A percentile compares a stretch with the other conserved stretches of the same genome.
Evolutionary conservation across 108 stramenopile genomes (phyloP).

Genomic region (Fragilariopsis cylindrus): DNA sequence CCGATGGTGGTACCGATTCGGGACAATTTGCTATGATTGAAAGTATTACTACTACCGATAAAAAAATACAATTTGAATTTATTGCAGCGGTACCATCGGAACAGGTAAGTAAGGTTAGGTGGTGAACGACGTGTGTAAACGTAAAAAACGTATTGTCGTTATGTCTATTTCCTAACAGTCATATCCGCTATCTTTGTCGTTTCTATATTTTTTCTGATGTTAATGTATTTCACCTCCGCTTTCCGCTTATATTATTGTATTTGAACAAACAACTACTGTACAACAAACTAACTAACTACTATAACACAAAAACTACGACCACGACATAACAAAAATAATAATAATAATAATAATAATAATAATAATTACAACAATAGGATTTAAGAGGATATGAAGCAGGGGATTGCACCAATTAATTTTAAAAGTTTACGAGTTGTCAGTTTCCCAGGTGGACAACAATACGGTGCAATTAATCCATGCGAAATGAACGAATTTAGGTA

Average conservation of each 20-base stretch:
- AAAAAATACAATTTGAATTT: constrained; percentile 80
- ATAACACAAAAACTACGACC: background rate
- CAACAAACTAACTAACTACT: background rate
- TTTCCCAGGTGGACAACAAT: constrained; percentile 92
- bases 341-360: too few species aligned
- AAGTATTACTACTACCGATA: constrained; percentile 59
- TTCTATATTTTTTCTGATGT: background rate
- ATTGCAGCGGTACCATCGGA: constrained; percentile 85
- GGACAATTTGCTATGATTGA: constrained; percentile 91
- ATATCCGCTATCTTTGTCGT: background rate
- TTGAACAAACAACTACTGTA: background rate
- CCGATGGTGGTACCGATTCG: constrained; percentile 87
- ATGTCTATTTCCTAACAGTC: background rate
- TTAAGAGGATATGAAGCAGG: constrained; percentile 57
- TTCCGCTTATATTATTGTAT: background rate
- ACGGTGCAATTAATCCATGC: constrained; percentile 92
- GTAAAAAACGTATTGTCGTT: background rate
- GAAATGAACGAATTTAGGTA: constrained; percentile 90
- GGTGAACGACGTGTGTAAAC: background rate
- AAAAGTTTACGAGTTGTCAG: constrained; percentile 68
- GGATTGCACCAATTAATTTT: constrained; percentile 82
- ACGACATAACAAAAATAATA: background rate
- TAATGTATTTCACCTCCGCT: background rate
- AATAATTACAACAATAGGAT: constrained; percentile 34
- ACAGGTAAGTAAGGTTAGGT: constrained; percentile 34